A percentile compares a stretch with the other conserved stretches of the same genome.
phyloP scores from a whole-genome alignment of 306 rosid genomes.

The Gastrolobium villosum region DNA sequence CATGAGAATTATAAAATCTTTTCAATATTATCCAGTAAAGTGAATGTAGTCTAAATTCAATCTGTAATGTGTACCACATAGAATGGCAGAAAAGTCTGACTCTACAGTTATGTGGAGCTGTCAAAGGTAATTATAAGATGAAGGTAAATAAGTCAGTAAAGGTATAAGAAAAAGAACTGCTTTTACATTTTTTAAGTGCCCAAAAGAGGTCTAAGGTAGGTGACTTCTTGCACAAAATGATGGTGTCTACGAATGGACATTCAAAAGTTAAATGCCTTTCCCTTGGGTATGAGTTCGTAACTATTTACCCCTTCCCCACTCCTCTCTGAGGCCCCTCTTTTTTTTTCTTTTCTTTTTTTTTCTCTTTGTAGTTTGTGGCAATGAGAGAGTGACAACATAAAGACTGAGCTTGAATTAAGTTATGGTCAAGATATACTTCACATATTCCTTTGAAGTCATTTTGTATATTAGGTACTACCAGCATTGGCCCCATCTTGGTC shows the following conservation, averaged over 20 bases:
- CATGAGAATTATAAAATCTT: too few relatives aligned
- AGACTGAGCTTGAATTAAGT: slow-evolving; percentile 46
- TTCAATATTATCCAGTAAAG: neutral
- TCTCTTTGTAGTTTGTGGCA: slow-evolving; percentile 41
- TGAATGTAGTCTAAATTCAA: neutral
- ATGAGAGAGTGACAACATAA: slow-evolving; percentile 44
- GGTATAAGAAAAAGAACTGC: slow-evolving; percentile 26
- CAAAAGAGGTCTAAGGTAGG: slow-evolving; percentile 53
- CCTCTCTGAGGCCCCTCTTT: neutral
- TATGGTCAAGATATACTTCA: slow-evolving; percentile 42
- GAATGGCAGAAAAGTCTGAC: slow-evolving; percentile 14
- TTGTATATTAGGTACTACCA: slow-evolving; percentile 52
- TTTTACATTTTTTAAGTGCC: slow-evolving; percentile 47
- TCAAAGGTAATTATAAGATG: slow-evolving; percentile 49
- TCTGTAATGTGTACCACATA: neutral
- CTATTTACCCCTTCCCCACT: slow-evolving; percentile 47
- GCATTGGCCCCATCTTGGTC: slow-evolving; percentile 71
- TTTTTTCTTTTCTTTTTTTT: neutral
- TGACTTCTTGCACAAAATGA: slow-evolving; percentile 72
- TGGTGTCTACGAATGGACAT: slow-evolving; percentile 71
- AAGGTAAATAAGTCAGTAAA: slow-evolving; percentile 44
- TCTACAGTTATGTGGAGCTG: slow-evolving; percentile 30
- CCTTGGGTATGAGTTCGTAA: slow-evolving; percentile 41
- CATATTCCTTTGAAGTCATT: slow-evolving; percentile 43
- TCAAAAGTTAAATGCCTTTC: slow-evolving; percentile 77